Percentiles rank a stretch among this genome's conserved stretches.
phyloP scores from a whole-genome alignment of 2,329 filamentous ascomycete genomes.

The Chrysoporthe austroafricana region DNA sequence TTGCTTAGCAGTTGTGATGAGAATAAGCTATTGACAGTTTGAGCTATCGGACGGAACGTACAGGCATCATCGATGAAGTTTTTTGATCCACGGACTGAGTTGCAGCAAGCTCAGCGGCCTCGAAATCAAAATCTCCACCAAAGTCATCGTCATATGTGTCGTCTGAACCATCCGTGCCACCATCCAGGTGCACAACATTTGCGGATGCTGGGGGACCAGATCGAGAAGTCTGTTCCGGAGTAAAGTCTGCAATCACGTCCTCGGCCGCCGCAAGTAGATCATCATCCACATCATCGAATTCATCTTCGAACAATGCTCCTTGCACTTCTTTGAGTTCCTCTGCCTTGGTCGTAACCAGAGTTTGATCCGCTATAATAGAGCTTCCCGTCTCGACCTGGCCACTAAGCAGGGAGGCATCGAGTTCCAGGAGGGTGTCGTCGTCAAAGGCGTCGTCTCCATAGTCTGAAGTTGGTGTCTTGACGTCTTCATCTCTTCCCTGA shows the following conservation, averaged over 20 bases:
- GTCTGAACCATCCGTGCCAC: conserved; percentile 40
- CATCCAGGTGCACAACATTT: conserved; percentile 41
- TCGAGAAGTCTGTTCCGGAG: conserved; percentile 35
- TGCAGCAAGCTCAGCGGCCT: conserved; percentile 73
- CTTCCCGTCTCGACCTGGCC: conserved; percentile 31
- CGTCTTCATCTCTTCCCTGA: neutral
- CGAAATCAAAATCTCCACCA: conserved; percentile 74
- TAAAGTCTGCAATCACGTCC: conserved; percentile 43
- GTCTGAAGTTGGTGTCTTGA: conserved; percentile 44
- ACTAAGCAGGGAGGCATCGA: conserved; percentile 50
- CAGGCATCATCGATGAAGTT: conserved; percentile 45
- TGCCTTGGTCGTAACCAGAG: conserved; percentile 2
- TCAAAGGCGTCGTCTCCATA: conserved; percentile 63
- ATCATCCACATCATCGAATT: conserved; percentile 70
- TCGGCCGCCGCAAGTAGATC: conserved; percentile 58
- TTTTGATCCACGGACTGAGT: conserved; percentile 62
- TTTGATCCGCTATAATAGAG: conserved; percentile 13
- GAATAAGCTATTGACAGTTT: conserved; percentile 22
- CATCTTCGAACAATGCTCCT: conserved; percentile 48
- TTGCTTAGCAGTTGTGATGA: conserved; percentile 59
- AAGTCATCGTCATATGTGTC: conserved; percentile 72
- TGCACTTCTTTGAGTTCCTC: conserved; percentile 2
- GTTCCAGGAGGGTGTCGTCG: conserved; percentile 60
- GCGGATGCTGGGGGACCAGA: conserved; percentile 18
- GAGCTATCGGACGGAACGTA: conserved; percentile 52